Evolutionary conservation across 225 moss, liverwort and hornwort species (phyloP).

Genomic region (Physcomitrium patens): DNA sequence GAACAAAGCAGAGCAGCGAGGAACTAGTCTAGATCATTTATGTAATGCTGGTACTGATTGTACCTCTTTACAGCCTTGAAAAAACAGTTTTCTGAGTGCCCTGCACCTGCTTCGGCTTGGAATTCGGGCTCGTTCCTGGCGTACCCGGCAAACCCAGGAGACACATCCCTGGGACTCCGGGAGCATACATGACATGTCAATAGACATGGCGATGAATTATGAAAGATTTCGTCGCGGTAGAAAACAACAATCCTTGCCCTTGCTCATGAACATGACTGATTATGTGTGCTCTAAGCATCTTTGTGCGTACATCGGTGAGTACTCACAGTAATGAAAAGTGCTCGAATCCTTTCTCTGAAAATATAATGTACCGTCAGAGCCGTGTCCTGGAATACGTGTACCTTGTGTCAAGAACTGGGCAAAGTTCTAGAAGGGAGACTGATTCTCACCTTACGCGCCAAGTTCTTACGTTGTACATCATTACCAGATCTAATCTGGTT

Average conservation of each 20-base stretch:
- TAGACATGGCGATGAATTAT: constrained; percentile 12
- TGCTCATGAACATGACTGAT: constrained; percentile 35
- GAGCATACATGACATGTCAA: constrained; percentile 36
- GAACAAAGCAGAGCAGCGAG: constrained; percentile 1
- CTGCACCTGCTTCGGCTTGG: constrained; percentile 42
- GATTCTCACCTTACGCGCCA: constrained; percentile 19
- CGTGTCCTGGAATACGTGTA: constrained; percentile 10
- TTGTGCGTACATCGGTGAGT: constrained; percentile 30
- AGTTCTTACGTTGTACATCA: background rate
- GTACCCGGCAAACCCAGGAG: constrained; percentile 35
- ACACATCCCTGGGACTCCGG: constrained; percentile 46
- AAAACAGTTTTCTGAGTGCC: constrained; percentile 27
- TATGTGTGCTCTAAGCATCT: constrained; percentile 44
- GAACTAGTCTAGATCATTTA: constrained; percentile 35
- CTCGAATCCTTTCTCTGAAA: constrained; percentile 27
- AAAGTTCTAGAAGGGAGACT: constrained; percentile 41
- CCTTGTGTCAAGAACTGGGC: constrained; percentile 24
- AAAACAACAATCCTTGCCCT: constrained; percentile 6
- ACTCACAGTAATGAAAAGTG: constrained; percentile 45
- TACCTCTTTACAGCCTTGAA: constrained; percentile 37
- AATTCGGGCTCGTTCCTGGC: constrained; percentile 40
- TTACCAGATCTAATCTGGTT: background rate
- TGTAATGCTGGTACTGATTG: constrained; percentile 37
- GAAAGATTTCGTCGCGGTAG: background rate
- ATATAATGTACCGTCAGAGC: constrained; percentile 40